Percentiles rank a stretch among this genome's conserved stretches.
phyloP scores from a whole-genome alignment of 352 stramenopile genomes.

The Phytophthora vignae region DNA sequence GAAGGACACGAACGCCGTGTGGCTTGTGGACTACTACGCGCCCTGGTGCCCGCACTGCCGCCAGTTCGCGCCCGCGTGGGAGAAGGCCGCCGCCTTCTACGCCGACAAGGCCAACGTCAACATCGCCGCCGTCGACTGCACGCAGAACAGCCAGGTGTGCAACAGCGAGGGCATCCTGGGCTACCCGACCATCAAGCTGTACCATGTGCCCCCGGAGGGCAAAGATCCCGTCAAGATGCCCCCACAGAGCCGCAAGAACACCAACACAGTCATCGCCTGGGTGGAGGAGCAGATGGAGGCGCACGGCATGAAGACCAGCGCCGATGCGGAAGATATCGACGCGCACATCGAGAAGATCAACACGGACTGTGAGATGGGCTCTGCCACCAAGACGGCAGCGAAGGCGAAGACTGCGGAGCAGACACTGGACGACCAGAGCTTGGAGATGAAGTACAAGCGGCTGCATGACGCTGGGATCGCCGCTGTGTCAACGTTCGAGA shows the following conservation, averaged over 20 bases:
- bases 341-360: constrained; percentile 63
- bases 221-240: constrained; percentile 49
- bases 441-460: constrained; percentile 68
- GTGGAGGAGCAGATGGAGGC: constrained; percentile 62
- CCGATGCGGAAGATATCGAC: constrained; percentile 56
- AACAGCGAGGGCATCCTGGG: constrained; percentile 65
- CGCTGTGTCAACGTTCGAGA: constrained; percentile 75
- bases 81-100: constrained; percentile 77
- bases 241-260: constrained; percentile 46
- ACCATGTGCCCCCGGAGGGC: constrained; percentile 57
- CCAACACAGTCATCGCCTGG: constrained; percentile 73
- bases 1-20: constrained; percentile 55
- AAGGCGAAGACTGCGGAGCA: constrained; percentile 25
- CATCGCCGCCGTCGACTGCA: constrained; percentile 82
- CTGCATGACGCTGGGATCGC: constrained; percentile 73
- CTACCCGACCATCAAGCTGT: constrained; percentile 77
- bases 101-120: constrained; percentile 58
- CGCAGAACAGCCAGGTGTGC: constrained; percentile 60
- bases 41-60: constrained; percentile 85
- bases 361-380: constrained; percentile 50
- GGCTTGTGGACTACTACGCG: constrained; percentile 86
- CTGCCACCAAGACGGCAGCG: constrained; percentile 2
- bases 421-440: constrained; percentile 42
- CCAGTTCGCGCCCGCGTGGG: constrained; percentile 73
- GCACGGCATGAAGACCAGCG: constrained; percentile 56